phyloP scores from a whole-genome alignment of 75 land plant genomes.

The Sequoia sempervirens region DNA sequence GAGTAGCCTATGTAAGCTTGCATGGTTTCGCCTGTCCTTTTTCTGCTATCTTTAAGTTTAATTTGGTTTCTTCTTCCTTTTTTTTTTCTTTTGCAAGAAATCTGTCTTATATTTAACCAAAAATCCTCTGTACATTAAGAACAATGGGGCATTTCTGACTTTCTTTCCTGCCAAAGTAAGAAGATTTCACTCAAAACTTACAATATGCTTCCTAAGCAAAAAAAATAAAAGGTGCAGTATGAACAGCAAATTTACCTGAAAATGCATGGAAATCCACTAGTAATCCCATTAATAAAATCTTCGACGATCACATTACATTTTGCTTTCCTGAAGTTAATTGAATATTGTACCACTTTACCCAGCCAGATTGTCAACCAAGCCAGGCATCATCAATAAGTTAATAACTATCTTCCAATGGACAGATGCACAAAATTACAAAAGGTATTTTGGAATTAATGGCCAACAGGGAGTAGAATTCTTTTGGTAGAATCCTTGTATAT shows the following conservation, averaged over 20 bases:
- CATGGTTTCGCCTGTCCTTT: neutral
- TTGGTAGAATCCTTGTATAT: neutral
- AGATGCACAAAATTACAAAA: neutral
- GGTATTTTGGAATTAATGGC: neutral
- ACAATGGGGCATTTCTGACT: neutral
- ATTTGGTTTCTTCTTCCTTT: neutral
- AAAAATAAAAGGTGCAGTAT: neutral
- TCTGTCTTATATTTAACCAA: neutral
- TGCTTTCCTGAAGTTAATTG: neutral
- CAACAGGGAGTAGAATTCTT: neutral
- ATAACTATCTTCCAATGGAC: neutral
- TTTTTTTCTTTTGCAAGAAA: neutral
- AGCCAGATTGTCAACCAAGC: neutral
- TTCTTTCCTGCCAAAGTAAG: neutral
- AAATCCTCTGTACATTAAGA: neutral
- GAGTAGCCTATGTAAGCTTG: conserved; percentile 83
- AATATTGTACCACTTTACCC: neutral
- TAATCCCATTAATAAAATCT: neutral
- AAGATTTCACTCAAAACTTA: neutral
- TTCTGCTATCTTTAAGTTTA: neutral
- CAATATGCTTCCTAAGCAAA: neutral
- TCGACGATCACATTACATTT: neutral
- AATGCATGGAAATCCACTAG: neutral
- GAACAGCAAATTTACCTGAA: neutral
- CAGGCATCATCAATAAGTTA: neutral